Conservation (phyloP, 768 basidiomycete genomes). For the Trametopsis cervina region DNA sequence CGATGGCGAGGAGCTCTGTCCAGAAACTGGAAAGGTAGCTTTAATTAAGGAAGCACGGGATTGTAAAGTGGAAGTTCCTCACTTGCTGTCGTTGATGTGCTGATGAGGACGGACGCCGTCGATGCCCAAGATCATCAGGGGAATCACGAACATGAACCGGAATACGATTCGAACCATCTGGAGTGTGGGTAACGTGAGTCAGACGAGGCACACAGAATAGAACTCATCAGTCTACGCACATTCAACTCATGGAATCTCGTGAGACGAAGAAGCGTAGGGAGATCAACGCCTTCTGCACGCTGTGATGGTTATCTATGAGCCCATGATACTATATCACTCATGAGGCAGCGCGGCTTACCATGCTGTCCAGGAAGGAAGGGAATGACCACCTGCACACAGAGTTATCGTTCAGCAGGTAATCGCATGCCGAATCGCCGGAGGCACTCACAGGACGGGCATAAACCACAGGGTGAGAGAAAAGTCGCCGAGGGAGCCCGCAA, state of each 20-base stretch:
- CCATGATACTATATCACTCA: too few relatives aligned
- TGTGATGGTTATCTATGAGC: too few relatives aligned
- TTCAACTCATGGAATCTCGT: conserved; percentile 81
- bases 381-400: conserved; percentile 50
- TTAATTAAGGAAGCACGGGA: neutral
- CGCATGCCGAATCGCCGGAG: neutral
- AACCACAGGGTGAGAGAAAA: conserved; percentile 70
- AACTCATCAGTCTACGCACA: conserved; percentile 34
- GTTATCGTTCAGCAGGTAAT: conserved; percentile 5
- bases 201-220: neutral
- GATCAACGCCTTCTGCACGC: conserved; percentile 59
- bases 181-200: neutral
- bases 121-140: conserved; percentile 56
- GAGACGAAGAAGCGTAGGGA: conserved; percentile 57
- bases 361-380: conserved; percentile 51
- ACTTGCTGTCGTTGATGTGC: conserved; percentile 60
- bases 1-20: conserved; percentile 52
- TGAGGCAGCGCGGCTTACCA: conserved; percentile 55
- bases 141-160: conserved; percentile 64
- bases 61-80: neutral
- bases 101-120: conserved; percentile 61
- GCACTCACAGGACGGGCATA: conserved; percentile 54
- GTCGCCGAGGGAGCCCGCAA: conserved; percentile 65
- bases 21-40: conserved; percentile 17
- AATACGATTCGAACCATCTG: conserved; percentile 68